Evolutionary conservation across 2,329 filamentous ascomycete species (phyloP), one percentile per base, ranked within the genome.

Genomic region (Fusarium odoratissimum): DNA sequence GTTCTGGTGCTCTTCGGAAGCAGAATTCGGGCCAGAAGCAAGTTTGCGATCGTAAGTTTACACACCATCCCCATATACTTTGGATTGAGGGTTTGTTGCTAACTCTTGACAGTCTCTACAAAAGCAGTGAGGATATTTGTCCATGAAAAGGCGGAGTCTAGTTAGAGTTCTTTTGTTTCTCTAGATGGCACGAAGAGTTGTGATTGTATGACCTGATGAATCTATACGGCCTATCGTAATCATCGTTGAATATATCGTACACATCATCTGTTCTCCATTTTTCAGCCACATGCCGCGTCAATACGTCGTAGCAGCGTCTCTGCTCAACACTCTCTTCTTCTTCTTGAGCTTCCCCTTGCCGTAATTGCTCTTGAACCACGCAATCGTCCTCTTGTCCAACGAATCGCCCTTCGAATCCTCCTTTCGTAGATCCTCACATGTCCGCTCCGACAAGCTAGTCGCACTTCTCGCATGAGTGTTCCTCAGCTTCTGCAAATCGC

Each of bases 1-100:
- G 90, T 95, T 1, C 80, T 98, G 57, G 88, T 95, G 0, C 89
- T 96, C 37, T 96, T 90, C 74, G 95, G 95, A 0, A 90, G 92
- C 38, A 88, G 79, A 72, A 97, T 98, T 71, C 86, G 95, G 33
- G 87, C 88, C 16, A 88, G 91, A 79, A 96, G 93, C 79, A 92
- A 90, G 75, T 92, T 97, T 82, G 94, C 94, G 8, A 88, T 86
- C 79, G 89, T 88, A 80, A 83, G 84, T 80, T 30, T 41, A n/a
- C 54, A 12, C 6, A 49, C 17, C 6, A 6, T 6, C 6, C 12
- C 21, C 30, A 0, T 6, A 6, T 14, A 10, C 6, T 28, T 41
- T 8, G 5, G 2, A 13, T 37, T 7, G 3, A 30, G 10, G 12
- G 13, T 13, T n/a, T 44, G 8, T 19, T 46, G 4, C 71, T 74